These are phyloP conservation scores for Diaporthe capsici DNA, from an alignment of 2,329 filamentous ascomycete species.

Conservation along the genomic window DNA sequence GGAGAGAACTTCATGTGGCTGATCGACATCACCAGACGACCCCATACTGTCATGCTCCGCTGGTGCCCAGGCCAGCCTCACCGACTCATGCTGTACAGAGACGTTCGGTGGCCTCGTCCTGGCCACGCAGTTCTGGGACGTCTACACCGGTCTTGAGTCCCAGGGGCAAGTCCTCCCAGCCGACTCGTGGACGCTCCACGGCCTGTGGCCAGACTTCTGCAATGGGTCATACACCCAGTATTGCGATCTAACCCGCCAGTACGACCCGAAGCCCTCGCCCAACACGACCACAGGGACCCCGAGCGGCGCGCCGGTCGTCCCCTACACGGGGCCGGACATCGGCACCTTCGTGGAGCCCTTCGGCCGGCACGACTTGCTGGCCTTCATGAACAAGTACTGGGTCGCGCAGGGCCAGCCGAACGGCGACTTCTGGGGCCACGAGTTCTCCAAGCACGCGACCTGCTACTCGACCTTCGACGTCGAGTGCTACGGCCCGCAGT, in stretches of 20 bases:
- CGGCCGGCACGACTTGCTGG: constrained; percentile 71
- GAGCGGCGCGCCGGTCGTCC: constrained; percentile 66
- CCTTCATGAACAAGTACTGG: constrained; percentile 78
- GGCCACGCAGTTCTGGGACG: constrained; percentile 75
- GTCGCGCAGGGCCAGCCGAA: constrained; percentile 70
- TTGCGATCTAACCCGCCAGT: constrained; percentile 75
- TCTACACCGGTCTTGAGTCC: constrained; percentile 72
- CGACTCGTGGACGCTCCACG: constrained; percentile 72
- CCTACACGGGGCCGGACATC: constrained; percentile 71
- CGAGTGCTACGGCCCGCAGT: constrained; percentile 74
- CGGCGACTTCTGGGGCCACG: constrained; percentile 75
- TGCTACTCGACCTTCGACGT: constrained; percentile 77
- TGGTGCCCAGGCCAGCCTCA: constrained; percentile 57
- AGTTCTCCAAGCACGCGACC: constrained; percentile 78
- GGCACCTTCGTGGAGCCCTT: constrained; percentile 71
- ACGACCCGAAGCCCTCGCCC: constrained; percentile 71
- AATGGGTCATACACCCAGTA: constrained; percentile 75
- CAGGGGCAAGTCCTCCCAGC: constrained; percentile 70
- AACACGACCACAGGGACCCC: constrained; percentile 73
- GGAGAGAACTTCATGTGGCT: neutral
- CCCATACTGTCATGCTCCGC: constrained; percentile 64
- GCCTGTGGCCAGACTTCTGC: constrained; percentile 69
- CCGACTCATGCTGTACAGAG: constrained; percentile 76
- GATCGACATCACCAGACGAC: constrained; percentile 48
- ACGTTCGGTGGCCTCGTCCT: constrained; percentile 75